Evolutionary conservation across 106 monocot species (phyloP).

Genomic region (Hemerocallis citrina): DNA sequence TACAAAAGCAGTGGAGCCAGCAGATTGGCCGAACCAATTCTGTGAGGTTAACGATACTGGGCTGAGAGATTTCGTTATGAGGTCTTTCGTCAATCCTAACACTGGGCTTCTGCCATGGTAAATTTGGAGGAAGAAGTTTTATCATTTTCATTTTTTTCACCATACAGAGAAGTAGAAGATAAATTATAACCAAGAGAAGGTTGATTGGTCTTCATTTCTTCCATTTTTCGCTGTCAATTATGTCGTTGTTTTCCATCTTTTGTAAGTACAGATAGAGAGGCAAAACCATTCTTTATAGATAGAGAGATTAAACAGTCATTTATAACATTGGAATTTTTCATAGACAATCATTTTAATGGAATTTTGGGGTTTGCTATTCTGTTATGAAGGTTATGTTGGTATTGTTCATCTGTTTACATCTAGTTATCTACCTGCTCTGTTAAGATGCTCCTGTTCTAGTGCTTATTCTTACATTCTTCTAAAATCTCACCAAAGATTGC

Average conservation of each 20-base stretch:
- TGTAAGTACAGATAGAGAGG: conserved; percentile 18
- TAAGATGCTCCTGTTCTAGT: no score
- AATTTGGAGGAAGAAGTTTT: neutral
- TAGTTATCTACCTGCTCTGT: no score
- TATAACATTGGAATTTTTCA: conserved; percentile 1
- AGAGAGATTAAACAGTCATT: conserved; percentile 16
- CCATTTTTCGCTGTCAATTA: conserved; percentile 1
- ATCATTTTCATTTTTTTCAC: neutral
- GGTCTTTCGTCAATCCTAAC: conserved; percentile 25
- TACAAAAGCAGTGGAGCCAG: conserved; percentile 82
- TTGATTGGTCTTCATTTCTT: conserved; percentile 4
- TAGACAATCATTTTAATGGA: conserved; percentile 6
- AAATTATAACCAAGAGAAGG: conserved; percentile 2
- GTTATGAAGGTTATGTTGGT: neutral
- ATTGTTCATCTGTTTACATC: neutral
- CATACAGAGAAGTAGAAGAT: neutral
- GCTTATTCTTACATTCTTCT: no score
- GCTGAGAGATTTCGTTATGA: conserved; percentile 60
- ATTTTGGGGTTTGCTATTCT: conserved; percentile 1
- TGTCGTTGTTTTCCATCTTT: neutral
- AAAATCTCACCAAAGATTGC: no score
- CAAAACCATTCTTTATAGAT: conserved; percentile 56
- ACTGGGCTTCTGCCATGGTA: conserved; percentile 75
- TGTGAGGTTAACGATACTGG: conserved; percentile 87
- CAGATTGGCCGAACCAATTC: conserved; percentile 77